Evolutionary conservation across 23 red algal species (phyloP).

Genomic region (Agarophyton chilense): DNA sequence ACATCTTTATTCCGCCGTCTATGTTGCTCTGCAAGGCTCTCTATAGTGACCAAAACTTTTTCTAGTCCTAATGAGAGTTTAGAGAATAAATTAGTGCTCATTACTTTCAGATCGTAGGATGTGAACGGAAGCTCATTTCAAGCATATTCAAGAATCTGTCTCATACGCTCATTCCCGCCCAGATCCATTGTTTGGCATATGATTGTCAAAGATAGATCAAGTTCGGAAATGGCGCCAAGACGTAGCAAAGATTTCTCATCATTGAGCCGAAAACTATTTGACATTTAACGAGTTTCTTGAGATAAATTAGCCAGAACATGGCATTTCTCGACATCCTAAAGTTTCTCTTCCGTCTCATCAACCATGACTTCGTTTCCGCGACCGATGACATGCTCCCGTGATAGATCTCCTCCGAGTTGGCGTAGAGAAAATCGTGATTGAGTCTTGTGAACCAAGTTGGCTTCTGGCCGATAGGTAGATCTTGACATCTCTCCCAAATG

Average conservation of each 20-base stretch:
- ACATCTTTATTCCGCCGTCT: too few relatives aligned
- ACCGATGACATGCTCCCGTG: not conserved
- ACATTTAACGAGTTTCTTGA: too few relatives aligned
- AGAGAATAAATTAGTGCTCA: not conserved
- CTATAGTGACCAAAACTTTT: not conserved
- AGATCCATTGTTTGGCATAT: not conserved
- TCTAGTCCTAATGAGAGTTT: not conserved
- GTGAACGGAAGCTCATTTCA: not conserved
- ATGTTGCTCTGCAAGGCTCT: not conserved
- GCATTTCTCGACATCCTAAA: too few relatives aligned
- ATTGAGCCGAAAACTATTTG: too few relatives aligned
- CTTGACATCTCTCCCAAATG: not conserved
- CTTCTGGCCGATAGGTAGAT: not conserved
- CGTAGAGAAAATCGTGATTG: not conserved
- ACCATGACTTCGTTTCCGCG: too few relatives aligned
- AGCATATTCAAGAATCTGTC: not conserved
- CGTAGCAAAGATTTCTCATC: too few relatives aligned
- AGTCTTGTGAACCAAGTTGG: not conserved
- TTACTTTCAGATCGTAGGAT: not conserved
- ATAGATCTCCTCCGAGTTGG: not conserved
- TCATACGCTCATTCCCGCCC: not conserved
- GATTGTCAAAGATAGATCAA: not conserved
- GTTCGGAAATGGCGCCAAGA: not conserved
- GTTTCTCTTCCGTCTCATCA: too few relatives aligned
- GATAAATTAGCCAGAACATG: too few relatives aligned